phyloP scores from a whole-genome alignment of 345 rosid species.

The Salix udensis region DNA sequence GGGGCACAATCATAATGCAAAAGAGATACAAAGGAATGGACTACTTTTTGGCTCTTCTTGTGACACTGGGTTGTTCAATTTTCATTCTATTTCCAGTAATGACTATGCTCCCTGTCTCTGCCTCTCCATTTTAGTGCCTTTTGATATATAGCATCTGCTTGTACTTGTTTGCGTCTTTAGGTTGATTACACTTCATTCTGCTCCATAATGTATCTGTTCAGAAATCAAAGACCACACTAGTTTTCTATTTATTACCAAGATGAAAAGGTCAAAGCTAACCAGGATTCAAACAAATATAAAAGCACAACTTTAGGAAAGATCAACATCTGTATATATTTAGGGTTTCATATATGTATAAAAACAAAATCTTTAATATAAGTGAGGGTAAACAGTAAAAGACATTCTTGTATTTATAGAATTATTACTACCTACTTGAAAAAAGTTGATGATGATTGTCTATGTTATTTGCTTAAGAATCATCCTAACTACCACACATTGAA shows the following conservation, averaged over 20 bases:
- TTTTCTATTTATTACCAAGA: too few species aligned
- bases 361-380: too few species aligned
- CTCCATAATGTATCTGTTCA: too few species aligned
- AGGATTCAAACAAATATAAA: too few species aligned
- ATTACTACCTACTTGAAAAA: neutral
- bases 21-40: conserved; percentile 78
- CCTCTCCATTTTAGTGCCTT: conserved; percentile 5
- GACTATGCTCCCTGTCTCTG: neutral
- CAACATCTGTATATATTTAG: too few species aligned
- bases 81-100: conserved; percentile 88
- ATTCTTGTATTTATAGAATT: too few species aligned
- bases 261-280: too few species aligned
- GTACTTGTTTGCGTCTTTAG: neutral
- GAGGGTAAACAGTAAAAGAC: too few species aligned
- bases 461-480: neutral
- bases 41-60: conserved; percentile 78
- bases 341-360: too few species aligned
- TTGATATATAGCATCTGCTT: neutral
- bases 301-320: too few species aligned
- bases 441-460: neutral
- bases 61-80: conserved; percentile 84
- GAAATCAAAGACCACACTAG: too few species aligned
- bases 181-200: too few species aligned
- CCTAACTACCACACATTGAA: neutral
- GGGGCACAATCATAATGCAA: conserved; percentile 95